Percentiles rank a stretch among this genome's conserved stretches.
Conservation (phyloP, 1,284 basidiomycete species). For the Dichomitus squalens region DNA sequence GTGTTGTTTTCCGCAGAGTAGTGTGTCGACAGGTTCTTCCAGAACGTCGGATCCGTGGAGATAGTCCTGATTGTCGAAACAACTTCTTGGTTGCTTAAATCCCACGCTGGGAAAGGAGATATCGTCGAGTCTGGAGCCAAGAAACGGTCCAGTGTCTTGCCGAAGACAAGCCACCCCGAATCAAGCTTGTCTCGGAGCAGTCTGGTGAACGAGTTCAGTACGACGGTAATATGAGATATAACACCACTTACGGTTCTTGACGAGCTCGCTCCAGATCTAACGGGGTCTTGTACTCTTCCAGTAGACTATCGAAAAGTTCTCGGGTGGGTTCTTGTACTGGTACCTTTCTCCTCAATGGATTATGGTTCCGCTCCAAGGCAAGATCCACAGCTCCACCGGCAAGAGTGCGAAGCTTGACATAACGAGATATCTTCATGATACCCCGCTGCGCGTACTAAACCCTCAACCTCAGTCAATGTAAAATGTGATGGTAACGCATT, state of each 20-base stretch:
- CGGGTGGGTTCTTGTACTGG: constrained; percentile 54
- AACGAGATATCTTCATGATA: constrained; percentile 64
- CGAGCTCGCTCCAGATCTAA: constrained; percentile 38
- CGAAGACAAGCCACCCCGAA: constrained; percentile 67
- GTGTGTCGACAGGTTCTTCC: constrained; percentile 61
- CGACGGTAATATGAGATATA: background rate
- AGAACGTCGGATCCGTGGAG: constrained; percentile 49
- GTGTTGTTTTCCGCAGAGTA: constrained; percentile 72
- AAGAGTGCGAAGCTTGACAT: constrained; percentile 83
- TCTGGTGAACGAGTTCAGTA: constrained; percentile 33
- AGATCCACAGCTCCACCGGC: constrained; percentile 59
- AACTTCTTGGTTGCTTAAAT: constrained; percentile 46
- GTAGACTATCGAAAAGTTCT: constrained; percentile 59
- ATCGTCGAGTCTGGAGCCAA: constrained; percentile 46
- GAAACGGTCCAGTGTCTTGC: constrained; percentile 46
- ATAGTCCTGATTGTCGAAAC: constrained; percentile 50
- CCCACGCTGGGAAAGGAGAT: constrained; percentile 62
- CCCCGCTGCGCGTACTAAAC: constrained; percentile 69
- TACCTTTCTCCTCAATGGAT: constrained; percentile 62
- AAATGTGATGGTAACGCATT: background rate
- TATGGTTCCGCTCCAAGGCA: constrained; percentile 50
- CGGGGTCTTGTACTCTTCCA: constrained; percentile 49
- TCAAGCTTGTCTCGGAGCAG: constrained; percentile 54
- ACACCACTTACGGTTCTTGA: constrained; percentile 46
- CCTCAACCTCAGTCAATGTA: background rate